These are phyloP conservation scores for Thielaviopsis populi DNA, from an alignment of 2,329 filamentous ascomycete genomes.

Conservation along the genomic window DNA sequence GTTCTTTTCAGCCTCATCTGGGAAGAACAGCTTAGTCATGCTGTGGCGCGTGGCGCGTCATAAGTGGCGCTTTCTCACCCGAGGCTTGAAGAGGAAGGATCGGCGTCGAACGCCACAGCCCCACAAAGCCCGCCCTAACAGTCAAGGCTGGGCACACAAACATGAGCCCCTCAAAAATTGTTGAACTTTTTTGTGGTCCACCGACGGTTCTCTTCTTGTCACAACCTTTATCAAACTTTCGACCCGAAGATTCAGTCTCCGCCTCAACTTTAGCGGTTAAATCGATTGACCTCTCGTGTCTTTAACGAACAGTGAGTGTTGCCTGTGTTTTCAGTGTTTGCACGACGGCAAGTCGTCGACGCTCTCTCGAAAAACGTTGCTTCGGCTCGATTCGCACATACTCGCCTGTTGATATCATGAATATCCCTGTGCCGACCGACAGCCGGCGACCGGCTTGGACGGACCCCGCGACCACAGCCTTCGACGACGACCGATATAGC, in stretches of 20 bases:
- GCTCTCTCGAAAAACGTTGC: neutral
- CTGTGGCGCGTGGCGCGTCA: neutral
- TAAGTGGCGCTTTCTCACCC: neutral
- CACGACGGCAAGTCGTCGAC: neutral
- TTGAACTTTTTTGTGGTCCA: conserved; percentile 16
- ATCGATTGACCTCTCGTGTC: conserved; percentile 98
- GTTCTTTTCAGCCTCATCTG: conserved; percentile 5
- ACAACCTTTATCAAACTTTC: conserved; percentile 17
- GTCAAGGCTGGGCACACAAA: conserved; percentile 13
- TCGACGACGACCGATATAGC: neutral
- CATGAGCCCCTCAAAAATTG: conserved; percentile 12
- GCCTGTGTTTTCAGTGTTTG: neutral
- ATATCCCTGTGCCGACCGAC: neutral
- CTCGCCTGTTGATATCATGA: no score
- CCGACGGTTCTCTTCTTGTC: conserved; percentile 13
- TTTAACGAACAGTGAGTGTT: conserved; percentile 29
- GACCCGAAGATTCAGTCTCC: conserved; percentile 99
- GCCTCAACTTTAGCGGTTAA: conserved; percentile 84
- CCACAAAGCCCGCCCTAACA: conserved; percentile 14
- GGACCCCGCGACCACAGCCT: neutral
- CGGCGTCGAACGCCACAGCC: neutral
- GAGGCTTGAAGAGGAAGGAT: neutral
- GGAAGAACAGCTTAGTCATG: neutral
- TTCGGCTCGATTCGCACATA: no score
- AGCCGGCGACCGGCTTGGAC: neutral